Evolutionary conservation across 257 asterid species (phyloP), one percentile per base, ranked within the genome.

Genomic region (Przewalskia tangutica): DNA sequence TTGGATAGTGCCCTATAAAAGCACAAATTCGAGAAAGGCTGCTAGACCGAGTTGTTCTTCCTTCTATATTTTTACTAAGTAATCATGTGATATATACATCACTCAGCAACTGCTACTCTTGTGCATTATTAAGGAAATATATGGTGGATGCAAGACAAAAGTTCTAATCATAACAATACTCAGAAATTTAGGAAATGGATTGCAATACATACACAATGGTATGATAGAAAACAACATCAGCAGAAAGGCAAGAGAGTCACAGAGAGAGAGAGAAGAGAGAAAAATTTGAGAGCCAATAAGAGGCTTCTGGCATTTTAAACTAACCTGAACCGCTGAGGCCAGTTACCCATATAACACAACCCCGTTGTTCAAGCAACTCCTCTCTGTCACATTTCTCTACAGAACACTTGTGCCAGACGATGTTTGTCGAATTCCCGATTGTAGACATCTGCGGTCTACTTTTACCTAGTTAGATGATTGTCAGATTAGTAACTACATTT

Each of bases 241-340:
- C 76, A 66, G 32, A 59, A 66, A 36, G 78, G 20, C 12, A 20
- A 71, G 59, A 46, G 38, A 46, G n/a, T 23, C n/a, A 18, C 18
- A 44, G 78, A 70, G 18, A 70, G 78, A 44, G n/a, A 42, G 77
- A 67, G 54, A 38, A 36, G 32, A 67, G 34, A 68, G 36, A 42
- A n/a, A 68, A 70, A 42, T 3, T 46, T 16, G 20, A 71, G 13
- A 71, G n/a, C 59, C 59, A 20, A 23, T 23, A 50, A 12, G 79
- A 75, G 27, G 62, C 42, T 75, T 23, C 27, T 23, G 79, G 8
- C 23, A 50, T 75, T 71, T 75, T 17, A 20, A 8, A 88, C 95
- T 84, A 73, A 96, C 99, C 99, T 90, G 99, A 96, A 88, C 99
- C 99, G 84, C 99, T 96, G 48, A 96, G 93, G 40, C 99, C 99